Evolutionary conservation across 225 moss, liverwort and hornwort species (phyloP).

Genomic region (Ulota crispa): DNA sequence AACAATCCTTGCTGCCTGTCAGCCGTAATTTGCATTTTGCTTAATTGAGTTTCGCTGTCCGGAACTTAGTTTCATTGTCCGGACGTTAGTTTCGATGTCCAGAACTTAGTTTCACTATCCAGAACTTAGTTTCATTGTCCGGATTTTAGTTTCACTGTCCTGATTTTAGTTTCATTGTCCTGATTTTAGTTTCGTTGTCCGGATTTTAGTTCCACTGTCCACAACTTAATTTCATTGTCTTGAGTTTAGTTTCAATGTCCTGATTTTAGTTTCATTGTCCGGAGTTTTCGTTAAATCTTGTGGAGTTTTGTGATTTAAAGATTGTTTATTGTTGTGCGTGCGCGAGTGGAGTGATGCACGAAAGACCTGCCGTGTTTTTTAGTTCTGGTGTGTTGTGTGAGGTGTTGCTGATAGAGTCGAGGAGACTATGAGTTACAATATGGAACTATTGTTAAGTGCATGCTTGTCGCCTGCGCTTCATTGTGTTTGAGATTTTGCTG

Average conservation of each 20-base stretch:
- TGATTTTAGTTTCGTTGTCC: no score
- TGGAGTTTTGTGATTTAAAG: background rate
- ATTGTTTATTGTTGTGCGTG: background rate
- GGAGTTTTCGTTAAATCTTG: background rate
- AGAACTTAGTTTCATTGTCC: no score
- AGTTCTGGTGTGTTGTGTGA: background rate
- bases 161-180: no score
- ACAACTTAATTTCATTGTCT: no score
- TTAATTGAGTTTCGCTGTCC: background rate
- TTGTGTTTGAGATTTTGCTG: background rate
- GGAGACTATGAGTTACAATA: background rate
- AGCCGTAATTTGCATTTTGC: constrained; percentile 9
- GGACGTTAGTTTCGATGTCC: no score
- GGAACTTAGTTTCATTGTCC: no score
- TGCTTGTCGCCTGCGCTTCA: background rate
- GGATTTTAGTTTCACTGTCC: no score
- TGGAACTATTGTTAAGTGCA: background rate
- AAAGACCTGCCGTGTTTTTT: background rate
- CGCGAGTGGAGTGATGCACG: background rate
- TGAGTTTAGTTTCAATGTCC: no score
- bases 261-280: no score
- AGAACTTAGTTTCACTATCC: no score
- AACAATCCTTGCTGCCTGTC: background rate
- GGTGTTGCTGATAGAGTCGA: constrained; percentile 12
- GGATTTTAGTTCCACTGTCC: no score